Evolutionary conservation across 495 filamentous ascomycete species (phyloP), one percentile per base, ranked within the genome.

Genomic region (Apiosordaria backusii): DNA sequence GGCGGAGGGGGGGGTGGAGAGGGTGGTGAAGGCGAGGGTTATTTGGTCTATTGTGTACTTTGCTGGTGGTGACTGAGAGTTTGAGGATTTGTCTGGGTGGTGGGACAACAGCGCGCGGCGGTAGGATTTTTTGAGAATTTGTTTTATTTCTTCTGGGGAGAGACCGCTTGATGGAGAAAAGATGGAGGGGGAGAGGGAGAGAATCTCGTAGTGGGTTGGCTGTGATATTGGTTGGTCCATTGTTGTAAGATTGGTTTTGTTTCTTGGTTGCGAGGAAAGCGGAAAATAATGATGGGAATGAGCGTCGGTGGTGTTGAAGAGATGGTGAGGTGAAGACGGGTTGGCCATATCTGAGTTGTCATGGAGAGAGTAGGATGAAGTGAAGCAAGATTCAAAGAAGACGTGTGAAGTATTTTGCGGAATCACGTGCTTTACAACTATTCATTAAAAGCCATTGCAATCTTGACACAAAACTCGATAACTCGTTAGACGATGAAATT

Each of bases 1-100:
- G 75, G 50, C 90, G 84, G 13, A 83, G 73, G 25, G 61, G 0
- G 86, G 83, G 63, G 87, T 81, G 0, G 86, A 88, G 45, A 97
- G 86, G 1, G 84, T 86, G 19, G 84, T 84, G 79, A 89, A 95
- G 62, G 93, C 93, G 21, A 83, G 74, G 18, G 90, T 86, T 66
- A 97, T 94, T 67, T 92, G 84, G 77, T 97, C 92, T 62, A 97
- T 83, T 13, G 88, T 78, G 75, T 63, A 73, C 50, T 9, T 52
- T 24, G n/a, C 29, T 45, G 53, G 13, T 59, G 21, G 0, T 54
- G 69, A 29, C 45, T 71, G 55, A 60, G 22, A 45, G 59, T 24
- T 65, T 27, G 45, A 27, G 50, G 45, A 52, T 74, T 96, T 96
- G 80, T 97, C 93, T 0, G 93, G 93, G 75, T 96, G 93, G 76